Percentiles rank a stretch among this genome's conserved stretches.
Evolutionary conservation across 768 basidiomycete genomes (phyloP).

Genomic region (Rhizopogon vesiculosus): DNA sequence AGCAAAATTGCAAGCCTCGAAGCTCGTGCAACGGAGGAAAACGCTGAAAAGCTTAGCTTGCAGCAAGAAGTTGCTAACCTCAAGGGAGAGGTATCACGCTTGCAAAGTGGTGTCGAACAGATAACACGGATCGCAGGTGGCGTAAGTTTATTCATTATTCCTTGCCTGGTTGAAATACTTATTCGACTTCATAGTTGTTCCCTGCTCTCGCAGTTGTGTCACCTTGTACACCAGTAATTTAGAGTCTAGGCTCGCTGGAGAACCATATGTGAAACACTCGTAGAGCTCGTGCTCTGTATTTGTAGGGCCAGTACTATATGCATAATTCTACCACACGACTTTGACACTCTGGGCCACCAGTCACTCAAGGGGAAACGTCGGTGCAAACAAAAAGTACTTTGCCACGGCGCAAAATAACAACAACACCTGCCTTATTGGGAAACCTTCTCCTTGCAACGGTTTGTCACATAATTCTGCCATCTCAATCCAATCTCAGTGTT

Average conservation of each 20-base stretch:
- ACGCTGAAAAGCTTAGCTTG: not conserved
- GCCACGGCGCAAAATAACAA: too few species aligned
- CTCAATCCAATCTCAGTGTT: too few species aligned
- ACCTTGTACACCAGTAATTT: not conserved
- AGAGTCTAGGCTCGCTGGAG: too few species aligned
- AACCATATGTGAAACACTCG: not conserved
- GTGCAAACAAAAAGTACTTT: too few species aligned
- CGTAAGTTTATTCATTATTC: not conserved
- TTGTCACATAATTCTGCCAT: too few species aligned
- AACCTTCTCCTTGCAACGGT: too few species aligned
- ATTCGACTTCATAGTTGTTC: not conserved
- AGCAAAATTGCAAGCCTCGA: not conserved
- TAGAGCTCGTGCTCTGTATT: not conserved
- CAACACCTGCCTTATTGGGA: constrained; percentile 12
- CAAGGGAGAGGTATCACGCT: not conserved
- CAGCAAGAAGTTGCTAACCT: not conserved
- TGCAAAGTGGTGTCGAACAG: not conserved
- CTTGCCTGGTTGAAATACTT: not conserved
- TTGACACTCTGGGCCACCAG: not conserved
- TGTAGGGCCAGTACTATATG: too few species aligned
- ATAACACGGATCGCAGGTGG: not conserved
- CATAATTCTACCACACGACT: too few species aligned
- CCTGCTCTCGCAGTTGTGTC: not conserved
- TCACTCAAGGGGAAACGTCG: not conserved
- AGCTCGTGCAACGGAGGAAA: not conserved